Evolutionary conservation across 768 basidiomycete genomes (phyloP).

Genomic region (Cystobasidium onofrii): DNA sequence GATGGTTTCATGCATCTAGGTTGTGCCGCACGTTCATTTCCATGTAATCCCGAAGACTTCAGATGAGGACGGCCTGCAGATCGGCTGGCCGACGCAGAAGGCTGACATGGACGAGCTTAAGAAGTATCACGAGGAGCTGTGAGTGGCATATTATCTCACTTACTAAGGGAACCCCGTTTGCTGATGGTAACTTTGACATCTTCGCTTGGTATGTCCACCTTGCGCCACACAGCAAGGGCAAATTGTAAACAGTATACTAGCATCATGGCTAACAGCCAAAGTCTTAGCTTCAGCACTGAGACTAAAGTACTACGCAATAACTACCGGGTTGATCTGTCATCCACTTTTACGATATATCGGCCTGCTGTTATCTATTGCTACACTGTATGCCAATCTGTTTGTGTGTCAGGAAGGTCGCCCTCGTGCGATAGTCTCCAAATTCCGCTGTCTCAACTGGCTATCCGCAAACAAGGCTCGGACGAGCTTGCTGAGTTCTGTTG

Average conservation of each 20-base stretch:
- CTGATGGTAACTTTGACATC: no score
- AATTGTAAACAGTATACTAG: no score
- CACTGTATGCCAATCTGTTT: not conserved
- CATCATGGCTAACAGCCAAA: no score
- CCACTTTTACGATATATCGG: no score
- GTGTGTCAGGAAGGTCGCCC: not conserved
- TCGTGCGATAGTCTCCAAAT: slow-evolving; percentile 38
- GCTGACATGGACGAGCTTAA: slow-evolving; percentile 60
- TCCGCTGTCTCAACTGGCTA: slow-evolving; percentile 36
- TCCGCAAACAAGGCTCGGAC: slow-evolving; percentile 47
- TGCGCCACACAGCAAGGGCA: slow-evolving; percentile 18
- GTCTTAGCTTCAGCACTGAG: not conserved
- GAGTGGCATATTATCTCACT: slow-evolving; percentile 48
- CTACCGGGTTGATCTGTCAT: no score
- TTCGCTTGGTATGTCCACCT: no score
- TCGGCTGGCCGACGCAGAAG: slow-evolving; percentile 63
- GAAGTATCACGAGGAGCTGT: slow-evolving; percentile 56
- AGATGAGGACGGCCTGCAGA: slow-evolving; percentile 65
- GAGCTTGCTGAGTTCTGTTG: slow-evolving; percentile 46
- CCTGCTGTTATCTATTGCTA: not conserved
- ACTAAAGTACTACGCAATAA: no score
- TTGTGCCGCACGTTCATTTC: slow-evolving; percentile 37
- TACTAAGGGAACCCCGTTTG: not conserved
- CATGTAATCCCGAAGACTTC: slow-evolving; percentile 75
- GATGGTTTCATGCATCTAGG: not conserved